Conservation (phyloP, 768 basidiomycete species). For the Amanita rimosa region DNA sequence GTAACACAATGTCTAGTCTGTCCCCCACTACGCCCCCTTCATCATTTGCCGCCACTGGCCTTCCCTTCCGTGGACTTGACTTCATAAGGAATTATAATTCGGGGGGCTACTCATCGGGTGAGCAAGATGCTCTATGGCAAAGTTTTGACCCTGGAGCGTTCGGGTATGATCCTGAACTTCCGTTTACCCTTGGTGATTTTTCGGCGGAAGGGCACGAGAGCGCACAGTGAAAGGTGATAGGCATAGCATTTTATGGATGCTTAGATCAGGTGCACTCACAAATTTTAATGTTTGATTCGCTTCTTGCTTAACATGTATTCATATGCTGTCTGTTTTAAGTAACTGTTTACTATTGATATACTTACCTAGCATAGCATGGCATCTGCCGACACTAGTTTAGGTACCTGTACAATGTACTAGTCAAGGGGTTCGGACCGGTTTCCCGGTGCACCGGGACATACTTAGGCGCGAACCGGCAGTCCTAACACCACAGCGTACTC, state of each 20-base stretch:
- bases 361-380: neutral
- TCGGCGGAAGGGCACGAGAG: conserved; percentile 24
- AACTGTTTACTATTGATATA: neutral
- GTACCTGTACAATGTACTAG: neutral
- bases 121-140: conserved; percentile 44
- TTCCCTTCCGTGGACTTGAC: conserved; percentile 80
- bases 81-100: conserved; percentile 71
- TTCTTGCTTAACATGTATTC: conserved; percentile 4
- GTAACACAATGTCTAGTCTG: conserved; percentile 25
- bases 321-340: neutral
- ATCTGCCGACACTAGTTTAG: no score
- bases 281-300: neutral
- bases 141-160: conserved; percentile 68
- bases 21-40: conserved; percentile 46
- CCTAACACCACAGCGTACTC: neutral
- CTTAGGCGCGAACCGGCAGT: no score
- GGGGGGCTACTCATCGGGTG: conserved; percentile 33
- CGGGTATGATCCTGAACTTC: conserved; percentile 66
- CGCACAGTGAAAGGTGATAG: conserved; percentile 13
- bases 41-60: conserved; percentile 55
- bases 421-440: neutral
- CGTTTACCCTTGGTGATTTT: conserved; percentile 48
- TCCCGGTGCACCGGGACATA: neutral
- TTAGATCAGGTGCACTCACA: neutral
- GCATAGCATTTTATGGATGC: neutral